phyloP scores from a whole-genome alignment of 2,329 filamentous ascomycete species.

The Trichoderma atroviride region DNA sequence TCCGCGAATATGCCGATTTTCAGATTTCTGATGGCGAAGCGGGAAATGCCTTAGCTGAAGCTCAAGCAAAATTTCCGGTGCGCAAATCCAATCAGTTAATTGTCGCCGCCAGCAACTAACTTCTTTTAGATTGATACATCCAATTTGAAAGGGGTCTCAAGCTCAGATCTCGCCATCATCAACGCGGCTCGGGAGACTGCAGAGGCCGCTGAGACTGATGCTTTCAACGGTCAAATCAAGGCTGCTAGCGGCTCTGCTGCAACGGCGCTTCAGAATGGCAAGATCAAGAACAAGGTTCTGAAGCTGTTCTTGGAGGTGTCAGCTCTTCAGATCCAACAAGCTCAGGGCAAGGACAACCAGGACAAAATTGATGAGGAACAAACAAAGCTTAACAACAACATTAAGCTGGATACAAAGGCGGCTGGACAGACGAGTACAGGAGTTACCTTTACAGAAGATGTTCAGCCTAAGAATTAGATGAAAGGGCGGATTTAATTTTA shows the following conservation, averaged over 20 bases:
- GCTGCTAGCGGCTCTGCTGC: neutral
- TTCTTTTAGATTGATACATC: neutral
- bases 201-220: constrained; percentile 3
- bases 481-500: neutral
- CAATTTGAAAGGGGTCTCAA: constrained; percentile 1
- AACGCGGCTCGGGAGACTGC: constrained; percentile 1
- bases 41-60: constrained; percentile 2
- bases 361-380: constrained; percentile 6
- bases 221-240: constrained; percentile 5
- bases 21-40: constrained; percentile 3
- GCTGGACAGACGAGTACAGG: neutral
- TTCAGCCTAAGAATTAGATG: neutral
- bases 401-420: neutral
- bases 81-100: neutral
- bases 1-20: constrained; percentile 13
- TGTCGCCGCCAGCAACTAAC: neutral
- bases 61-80: constrained; percentile 8
- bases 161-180: constrained; percentile 1
- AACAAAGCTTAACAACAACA: constrained; percentile 5
- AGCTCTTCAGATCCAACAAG: constrained; percentile 10
- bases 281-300: constrained; percentile 18
- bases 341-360: neutral
- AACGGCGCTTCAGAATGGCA: constrained; percentile 6
- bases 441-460: neutral
- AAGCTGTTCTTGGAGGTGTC: constrained; percentile 11